Evolutionary conservation across 345 rosid genomes (phyloP).

Genomic region (Pugionium dolabratum): DNA sequence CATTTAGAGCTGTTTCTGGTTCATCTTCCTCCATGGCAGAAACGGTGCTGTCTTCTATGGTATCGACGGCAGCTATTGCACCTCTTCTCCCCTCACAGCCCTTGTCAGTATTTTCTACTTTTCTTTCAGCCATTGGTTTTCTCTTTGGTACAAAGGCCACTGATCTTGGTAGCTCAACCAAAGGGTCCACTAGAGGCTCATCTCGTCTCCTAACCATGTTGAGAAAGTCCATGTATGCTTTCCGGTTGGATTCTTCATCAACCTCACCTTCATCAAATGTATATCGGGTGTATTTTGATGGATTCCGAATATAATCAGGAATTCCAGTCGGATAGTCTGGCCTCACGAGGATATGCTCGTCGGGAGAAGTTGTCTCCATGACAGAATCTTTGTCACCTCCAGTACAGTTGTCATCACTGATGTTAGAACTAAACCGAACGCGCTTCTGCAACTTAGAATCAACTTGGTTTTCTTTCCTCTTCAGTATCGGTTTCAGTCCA

Average conservation of each 20-base stretch:
- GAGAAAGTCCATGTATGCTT: slow-evolving; percentile 65
- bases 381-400: slow-evolving; percentile 41
- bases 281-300: slow-evolving; percentile 70
- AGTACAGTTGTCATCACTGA: slow-evolving; percentile 33
- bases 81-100: slow-evolving; percentile 37
- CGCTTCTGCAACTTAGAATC: slow-evolving; percentile 68
- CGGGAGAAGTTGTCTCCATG: slow-evolving; percentile 33
- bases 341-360: slow-evolving; percentile 20
- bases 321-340: slow-evolving; percentile 43
- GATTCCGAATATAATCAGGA: slow-evolving; percentile 81
- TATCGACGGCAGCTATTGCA: slow-evolving; percentile 50
- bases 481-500: slow-evolving; percentile 67
- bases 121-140: slow-evolving; percentile 42
- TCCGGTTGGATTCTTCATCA: slow-evolving; percentile 65
- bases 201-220: slow-evolving; percentile 43
- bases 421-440: slow-evolving; percentile 71
- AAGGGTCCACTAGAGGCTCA: slow-evolving; percentile 39
- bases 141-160: slow-evolving; percentile 68
- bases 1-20: slow-evolving; percentile 39
- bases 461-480: slow-evolving; percentile 57
- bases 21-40: slow-evolving; percentile 78
- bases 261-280: slow-evolving; percentile 60
- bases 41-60: slow-evolving; percentile 40
- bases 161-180: slow-evolving; percentile 54
- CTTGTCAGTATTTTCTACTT: slow-evolving; percentile 32